Evolutionary conservation across 305 asterid species (phyloP).

Genomic region (Fraxinus albicans): DNA sequence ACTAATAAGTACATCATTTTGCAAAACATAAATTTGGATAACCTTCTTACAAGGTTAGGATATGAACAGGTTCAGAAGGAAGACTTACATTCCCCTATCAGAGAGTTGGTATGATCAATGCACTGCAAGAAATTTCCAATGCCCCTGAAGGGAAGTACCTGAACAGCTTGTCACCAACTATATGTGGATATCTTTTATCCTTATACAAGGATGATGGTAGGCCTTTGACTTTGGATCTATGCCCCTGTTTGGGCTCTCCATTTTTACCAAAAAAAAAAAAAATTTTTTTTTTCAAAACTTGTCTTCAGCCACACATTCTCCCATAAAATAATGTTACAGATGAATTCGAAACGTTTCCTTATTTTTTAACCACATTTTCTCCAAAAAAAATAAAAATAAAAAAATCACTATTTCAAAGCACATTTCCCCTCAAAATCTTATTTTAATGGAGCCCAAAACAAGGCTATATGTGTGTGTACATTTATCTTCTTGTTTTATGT

Average conservation of each 20-base stretch:
- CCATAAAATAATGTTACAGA: background rate
- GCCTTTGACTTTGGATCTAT: slow-evolving; percentile 32
- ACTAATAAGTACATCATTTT: slow-evolving; percentile 16
- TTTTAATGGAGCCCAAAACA: background rate
- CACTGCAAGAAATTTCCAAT: slow-evolving; percentile 69
- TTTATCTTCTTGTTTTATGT: slow-evolving; percentile 13
- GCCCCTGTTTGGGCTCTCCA: background rate
- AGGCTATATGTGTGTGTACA: background rate
- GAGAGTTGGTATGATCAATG: slow-evolving; percentile 85
- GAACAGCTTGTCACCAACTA: slow-evolving; percentile 61
- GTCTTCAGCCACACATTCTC: background rate
- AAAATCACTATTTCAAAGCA: background rate
- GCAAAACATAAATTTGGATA: slow-evolving; percentile 17
- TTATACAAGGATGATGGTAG: slow-evolving; percentile 94
- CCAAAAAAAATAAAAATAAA: too few species aligned
- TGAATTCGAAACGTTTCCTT: too few species aligned
- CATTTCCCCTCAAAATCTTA: background rate
- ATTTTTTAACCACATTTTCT: background rate
- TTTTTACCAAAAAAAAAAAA: too few species aligned
- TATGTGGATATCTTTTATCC: slow-evolving; percentile 71
- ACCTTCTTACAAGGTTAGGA: slow-evolving; percentile 30
- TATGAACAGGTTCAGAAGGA: slow-evolving; percentile 92
- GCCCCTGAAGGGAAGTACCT: slow-evolving; percentile 93
- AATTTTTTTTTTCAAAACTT: background rate
- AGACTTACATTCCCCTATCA: slow-evolving; percentile 95